Evolutionary conservation across 2,329 filamentous ascomycete genomes (phyloP), one percentile per base, ranked within the genome.

Genomic region (Juglanconis oblonga): DNA sequence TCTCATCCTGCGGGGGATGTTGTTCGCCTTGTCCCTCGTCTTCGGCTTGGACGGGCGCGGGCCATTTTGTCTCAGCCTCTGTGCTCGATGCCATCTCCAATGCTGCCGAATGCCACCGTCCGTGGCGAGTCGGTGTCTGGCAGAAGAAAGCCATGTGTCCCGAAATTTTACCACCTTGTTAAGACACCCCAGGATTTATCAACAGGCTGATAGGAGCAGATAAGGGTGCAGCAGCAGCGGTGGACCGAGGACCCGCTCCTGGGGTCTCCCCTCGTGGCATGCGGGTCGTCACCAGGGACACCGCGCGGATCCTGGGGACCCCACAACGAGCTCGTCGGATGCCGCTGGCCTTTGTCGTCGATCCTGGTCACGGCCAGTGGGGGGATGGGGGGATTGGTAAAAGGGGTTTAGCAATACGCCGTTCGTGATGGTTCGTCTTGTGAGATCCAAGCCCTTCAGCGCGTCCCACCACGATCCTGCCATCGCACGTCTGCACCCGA

Each of bases 201-300:
- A 51, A 29, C 32, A 17, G 24, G 1, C 24, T 29, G 24, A 31
- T 47, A 47, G 52, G 56, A 7, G 29, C 33, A 62, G 56, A 59
- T 59, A 59, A 55, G 48, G 35, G 31, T 35, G 57, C 49, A 52
- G 31, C 47, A 49, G 35, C 50, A 13, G 13, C 45, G 35, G 59
- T 62, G 59, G 59, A 45, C n/a, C 47, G 7, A 17, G 5, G 38
- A 44, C 36, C 31, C 13, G 14, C 52, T 53, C 47, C 57, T 31
- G 44, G 57, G 60, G 48, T 62, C 50, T 38, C 57, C 53, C 57
- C 60, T 59, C 60, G 57, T 62, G 60, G 60, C 53, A 52, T 33
- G 60, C 56, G 60, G 60, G 57, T 54, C 57, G 33, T 24, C 32
- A 11, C 2, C 11, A 49, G 35, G 44, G 47, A 35, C 29, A 29